These are phyloP conservation scores for Elsinoe australis DNA, from an alignment of 2,329 filamentous ascomycete genomes.

Conservation along the genomic window DNA sequence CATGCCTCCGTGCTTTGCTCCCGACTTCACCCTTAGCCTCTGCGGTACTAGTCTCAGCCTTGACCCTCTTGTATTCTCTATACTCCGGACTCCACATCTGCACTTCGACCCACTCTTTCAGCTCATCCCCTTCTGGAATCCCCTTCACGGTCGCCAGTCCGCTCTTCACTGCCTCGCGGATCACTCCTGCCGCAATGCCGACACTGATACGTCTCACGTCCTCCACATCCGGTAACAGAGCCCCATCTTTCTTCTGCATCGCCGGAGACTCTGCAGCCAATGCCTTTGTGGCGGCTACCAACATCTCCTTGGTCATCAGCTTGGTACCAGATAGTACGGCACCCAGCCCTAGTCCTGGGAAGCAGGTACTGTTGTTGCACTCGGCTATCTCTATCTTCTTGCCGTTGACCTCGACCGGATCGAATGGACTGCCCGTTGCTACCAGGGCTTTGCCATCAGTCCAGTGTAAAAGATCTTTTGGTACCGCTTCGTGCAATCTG, in stretches of 20 bases:
- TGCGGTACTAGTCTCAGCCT: conserved; percentile 45
- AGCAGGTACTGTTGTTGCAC: conserved; percentile 82
- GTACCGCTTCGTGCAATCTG: conserved; percentile 70
- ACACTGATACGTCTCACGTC: conserved; percentile 69
- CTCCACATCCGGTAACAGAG: conserved; percentile 67
- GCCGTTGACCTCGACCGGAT: conserved; percentile 57
- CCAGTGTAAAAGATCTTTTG: conserved; percentile 68
- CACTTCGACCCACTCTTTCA: conserved; percentile 65
- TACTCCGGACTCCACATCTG: conserved; percentile 77
- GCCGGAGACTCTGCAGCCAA: conserved; percentile 66
- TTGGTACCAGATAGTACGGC: conserved; percentile 61
- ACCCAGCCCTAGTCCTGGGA: conserved; percentile 79
- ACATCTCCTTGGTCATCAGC: conserved; percentile 66
- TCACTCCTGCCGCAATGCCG: conserved; percentile 66
- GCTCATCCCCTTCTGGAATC: conserved; percentile 54
- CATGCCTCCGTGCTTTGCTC: conserved; percentile 20
- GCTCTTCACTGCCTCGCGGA: conserved; percentile 62
- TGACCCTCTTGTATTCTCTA: conserved; percentile 53
- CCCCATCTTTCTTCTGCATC: conserved; percentile 54
- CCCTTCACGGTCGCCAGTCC: conserved; percentile 55
- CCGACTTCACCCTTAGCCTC: conserved; percentile 54
- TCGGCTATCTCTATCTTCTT: conserved; percentile 58
- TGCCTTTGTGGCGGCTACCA: conserved; percentile 69
- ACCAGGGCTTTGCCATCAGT: conserved; percentile 69
- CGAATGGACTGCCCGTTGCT: conserved; percentile 77